Evolutionary conservation across 352 stramenopile genomes (phyloP).

Genomic region (Pythium aphanidermatum): DNA sequence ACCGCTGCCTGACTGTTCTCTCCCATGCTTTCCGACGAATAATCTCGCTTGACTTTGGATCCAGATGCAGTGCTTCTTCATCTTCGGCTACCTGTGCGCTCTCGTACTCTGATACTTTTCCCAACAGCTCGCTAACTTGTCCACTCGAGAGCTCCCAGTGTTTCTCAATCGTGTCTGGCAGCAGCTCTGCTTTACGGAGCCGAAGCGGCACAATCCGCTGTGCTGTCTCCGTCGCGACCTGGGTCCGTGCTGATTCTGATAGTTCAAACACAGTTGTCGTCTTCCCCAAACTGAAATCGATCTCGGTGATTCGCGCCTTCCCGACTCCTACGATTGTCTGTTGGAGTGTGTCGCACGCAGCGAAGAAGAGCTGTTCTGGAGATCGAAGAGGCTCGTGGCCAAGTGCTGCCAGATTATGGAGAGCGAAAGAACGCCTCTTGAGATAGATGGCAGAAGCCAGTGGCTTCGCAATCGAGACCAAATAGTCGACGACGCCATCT

Average conservation of each 20-base stretch:
- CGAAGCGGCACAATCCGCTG: conserved; percentile 30
- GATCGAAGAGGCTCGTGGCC: conserved; percentile 37
- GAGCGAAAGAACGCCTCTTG: conserved; percentile 43
- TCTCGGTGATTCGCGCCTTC: conserved; percentile 52
- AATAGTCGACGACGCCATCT: conserved; percentile 46
- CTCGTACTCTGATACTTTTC: conserved; percentile 1
- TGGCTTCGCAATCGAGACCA: conserved; percentile 30
- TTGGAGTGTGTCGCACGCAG: conserved; percentile 32
- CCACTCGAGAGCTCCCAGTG: conserved; percentile 17
- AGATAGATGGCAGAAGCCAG: conserved; percentile 51
- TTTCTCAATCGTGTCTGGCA: conserved; percentile 32
- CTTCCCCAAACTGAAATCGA: conserved; percentile 40
- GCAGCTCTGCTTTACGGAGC: conserved; percentile 39
- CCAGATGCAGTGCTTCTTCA: not conserved
- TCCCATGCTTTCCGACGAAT: conserved; percentile 5
- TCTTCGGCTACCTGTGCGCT: not conserved
- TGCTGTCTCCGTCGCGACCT: conserved; percentile 5
- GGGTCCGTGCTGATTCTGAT: conserved; percentile 27
- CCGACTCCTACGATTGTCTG: conserved; percentile 39
- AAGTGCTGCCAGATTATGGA: conserved; percentile 39
- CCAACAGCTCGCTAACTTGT: conserved; percentile 11
- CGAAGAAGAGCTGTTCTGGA: conserved; percentile 49
- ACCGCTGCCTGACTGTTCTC: conserved; percentile 7
- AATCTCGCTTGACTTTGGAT: conserved; percentile 1
- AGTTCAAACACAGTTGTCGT: conserved; percentile 53